phyloP scores from a whole-genome alignment of 2,329 filamentous ascomycete genomes.

The Pochonia chlamydosporia region DNA sequence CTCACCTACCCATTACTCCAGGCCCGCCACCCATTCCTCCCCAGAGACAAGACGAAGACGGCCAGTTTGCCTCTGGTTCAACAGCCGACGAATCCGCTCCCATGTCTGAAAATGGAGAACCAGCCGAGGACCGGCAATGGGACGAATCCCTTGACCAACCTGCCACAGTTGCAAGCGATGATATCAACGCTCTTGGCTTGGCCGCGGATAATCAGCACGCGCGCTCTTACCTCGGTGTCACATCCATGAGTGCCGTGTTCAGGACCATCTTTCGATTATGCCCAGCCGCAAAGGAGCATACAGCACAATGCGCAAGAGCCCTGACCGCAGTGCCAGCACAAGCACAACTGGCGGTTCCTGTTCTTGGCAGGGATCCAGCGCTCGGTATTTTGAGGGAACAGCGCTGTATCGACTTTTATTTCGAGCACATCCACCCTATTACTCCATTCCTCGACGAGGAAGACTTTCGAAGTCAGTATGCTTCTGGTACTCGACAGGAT shows the following conservation, averaged over 20 bases:
- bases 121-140: conserved; percentile 21
- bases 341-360: conserved; percentile 26
- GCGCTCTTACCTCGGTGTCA: conserved; percentile 58
- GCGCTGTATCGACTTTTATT: conserved; percentile 52
- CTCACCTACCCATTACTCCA: background rate
- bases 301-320: conserved; percentile 17
- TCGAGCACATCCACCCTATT: conserved; percentile 54
- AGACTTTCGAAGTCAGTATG: conserved; percentile 53
- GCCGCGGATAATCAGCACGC: conserved; percentile 45
- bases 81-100: conserved; percentile 16
- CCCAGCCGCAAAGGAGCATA: conserved; percentile 22
- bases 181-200: conserved; percentile 29
- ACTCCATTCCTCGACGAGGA: conserved; percentile 55
- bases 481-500: conserved; percentile 41
- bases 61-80: background rate
- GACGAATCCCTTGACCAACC: conserved; percentile 21
- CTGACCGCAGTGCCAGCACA: conserved; percentile 19
- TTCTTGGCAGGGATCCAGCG: conserved; percentile 35
- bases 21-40: background rate
- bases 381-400: conserved; percentile 25
- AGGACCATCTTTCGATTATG: conserved; percentile 45
- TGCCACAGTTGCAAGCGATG: conserved; percentile 19
- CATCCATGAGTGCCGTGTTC: conserved; percentile 56
- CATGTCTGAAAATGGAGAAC: conserved; percentile 20
- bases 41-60: background rate